phyloP scores from a whole-genome alignment of 2,329 filamentous ascomycete genomes.

The Claviceps cyperi region DNA sequence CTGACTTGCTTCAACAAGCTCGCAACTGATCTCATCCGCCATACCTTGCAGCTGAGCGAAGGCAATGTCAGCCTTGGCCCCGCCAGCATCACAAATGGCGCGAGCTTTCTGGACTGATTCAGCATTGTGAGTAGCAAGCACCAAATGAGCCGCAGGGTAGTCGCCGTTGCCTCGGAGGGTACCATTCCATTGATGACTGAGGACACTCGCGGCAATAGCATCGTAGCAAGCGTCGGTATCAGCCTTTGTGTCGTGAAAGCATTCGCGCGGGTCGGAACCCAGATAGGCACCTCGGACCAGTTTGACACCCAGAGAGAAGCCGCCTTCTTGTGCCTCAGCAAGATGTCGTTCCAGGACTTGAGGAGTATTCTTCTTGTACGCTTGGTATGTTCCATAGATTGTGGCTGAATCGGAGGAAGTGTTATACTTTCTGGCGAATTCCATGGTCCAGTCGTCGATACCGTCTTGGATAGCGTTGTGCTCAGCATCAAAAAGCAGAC shows the following conservation, averaged over 20 bases:
- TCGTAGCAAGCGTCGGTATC: slow-evolving; percentile 63
- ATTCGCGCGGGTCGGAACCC: slow-evolving; percentile 50
- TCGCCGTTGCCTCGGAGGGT: slow-evolving; percentile 21
- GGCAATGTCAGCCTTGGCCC: slow-evolving; percentile 24
- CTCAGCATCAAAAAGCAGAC: slow-evolving; percentile 75
- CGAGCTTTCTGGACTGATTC: slow-evolving; percentile 49
- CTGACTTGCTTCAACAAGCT: slow-evolving; percentile 30
- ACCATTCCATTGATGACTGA: slow-evolving; percentile 36
- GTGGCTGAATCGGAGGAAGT: slow-evolving; percentile 46
- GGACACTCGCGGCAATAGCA: slow-evolving; percentile 49
- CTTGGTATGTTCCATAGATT: slow-evolving; percentile 70
- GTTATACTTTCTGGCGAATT: slow-evolving; percentile 69
- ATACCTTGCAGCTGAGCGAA: slow-evolving; percentile 76
- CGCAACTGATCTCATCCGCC: slow-evolving; percentile 80
- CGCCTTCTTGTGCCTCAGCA: slow-evolving; percentile 37
- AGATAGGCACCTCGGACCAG: slow-evolving; percentile 65
- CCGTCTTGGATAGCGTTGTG: slow-evolving; percentile 65
- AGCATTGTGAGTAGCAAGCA: slow-evolving; percentile 75
- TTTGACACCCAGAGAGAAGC: slow-evolving; percentile 58
- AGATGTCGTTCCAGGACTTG: slow-evolving; percentile 45
- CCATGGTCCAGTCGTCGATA: slow-evolving; percentile 66
- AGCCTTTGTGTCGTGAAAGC: slow-evolving; percentile 58
- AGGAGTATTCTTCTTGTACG: slow-evolving; percentile 54
- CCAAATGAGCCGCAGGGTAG: slow-evolving; percentile 47
- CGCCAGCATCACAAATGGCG: slow-evolving; percentile 31